Evolutionary conservation across 2,329 filamentous ascomycete species (phyloP), one percentile per base, ranked within the genome.

Genomic region (Lizonia empirigonia): DNA sequence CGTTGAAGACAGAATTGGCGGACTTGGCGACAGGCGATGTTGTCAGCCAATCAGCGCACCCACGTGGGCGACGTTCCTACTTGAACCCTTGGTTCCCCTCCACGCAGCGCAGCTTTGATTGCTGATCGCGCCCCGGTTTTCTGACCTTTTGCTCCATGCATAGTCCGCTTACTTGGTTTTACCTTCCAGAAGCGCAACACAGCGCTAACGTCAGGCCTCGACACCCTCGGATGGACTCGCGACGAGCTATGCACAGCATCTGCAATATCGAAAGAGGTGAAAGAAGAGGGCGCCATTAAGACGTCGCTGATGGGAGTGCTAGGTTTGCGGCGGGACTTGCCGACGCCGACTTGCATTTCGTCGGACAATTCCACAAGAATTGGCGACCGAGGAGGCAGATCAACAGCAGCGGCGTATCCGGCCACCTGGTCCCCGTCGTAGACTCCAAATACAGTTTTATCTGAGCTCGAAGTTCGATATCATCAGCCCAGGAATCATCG

Each of bases 11-110:
- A 42, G 42, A 47, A 22, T 16, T 47, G 42, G 42, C 18, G 27
- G 16, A 41, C 49, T 52, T 52, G 49, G 49, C 42, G n/a, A 13
- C 8, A 9, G 32, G 23, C n/a, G 13, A 33, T 47, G 38, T 27
- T 26, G 49, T 47, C 35, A 44, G 22, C 49, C 49, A 52, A 52
- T 52, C 49, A 52, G 42, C 49, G 22, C 9, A 16, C 49, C 49
- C 49, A 52, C 49, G 42, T 52, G 49, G 49, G 33, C 49, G 13
- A 20, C 10, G 16, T 30, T 26, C 20, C 19, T 52, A 47, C 37
- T 47, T 47, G 26, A 47, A 52, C 38, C 10, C 26, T 38, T 15
- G 27, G 8, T 10, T 47, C 13, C 42, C 49, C 37, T 34, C 27
- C 29, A 16, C 12, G 26, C 22, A 38, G 27, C 33, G 27, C 33